phyloP scores from a whole-genome alignment of 2,329 filamentous ascomycete genomes.

The Arthrobotrys sinensis region DNA sequence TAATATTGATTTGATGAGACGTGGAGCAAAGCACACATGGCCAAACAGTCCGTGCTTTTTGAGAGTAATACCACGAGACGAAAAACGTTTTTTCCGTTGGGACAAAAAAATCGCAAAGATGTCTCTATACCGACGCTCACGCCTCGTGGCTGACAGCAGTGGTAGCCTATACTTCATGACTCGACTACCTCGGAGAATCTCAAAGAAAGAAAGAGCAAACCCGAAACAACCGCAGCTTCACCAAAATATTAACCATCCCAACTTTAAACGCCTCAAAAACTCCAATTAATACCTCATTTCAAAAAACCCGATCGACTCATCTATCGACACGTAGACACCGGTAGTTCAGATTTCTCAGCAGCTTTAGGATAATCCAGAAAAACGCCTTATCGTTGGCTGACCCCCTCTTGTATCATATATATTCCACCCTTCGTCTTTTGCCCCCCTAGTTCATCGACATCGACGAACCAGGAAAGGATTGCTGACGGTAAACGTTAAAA shows the following conservation, averaged over 20 bases:
- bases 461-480: slow-evolving; percentile 1
- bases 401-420: slow-evolving; percentile 43
- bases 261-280: slow-evolving; percentile 8
- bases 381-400: slow-evolving; percentile 1
- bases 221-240: slow-evolving; percentile 31
- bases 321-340: slow-evolving; percentile 46
- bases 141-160: slow-evolving; percentile 14
- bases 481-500: slow-evolving; percentile 17
- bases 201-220: neutral
- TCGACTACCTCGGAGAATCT: neutral
- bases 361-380: slow-evolving; percentile 28
- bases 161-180: slow-evolving; percentile 28
- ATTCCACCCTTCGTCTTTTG: neutral
- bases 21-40: neutral
- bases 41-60: neutral
- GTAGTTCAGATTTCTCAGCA: slow-evolving; percentile 5
- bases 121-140: slow-evolving; percentile 18
- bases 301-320: slow-evolving; percentile 38
- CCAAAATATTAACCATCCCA: neutral
- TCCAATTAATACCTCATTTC: slow-evolving; percentile 3
- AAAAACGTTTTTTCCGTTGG: slow-evolving; percentile 19
- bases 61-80: slow-evolving; percentile 11
- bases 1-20: slow-evolving; percentile 2
- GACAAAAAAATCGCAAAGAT: slow-evolving; percentile 14
- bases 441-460: slow-evolving; percentile 1